Evolutionary conservation across 2,329 filamentous ascomycete species (phyloP).

Genomic region (Colletotrichum salicis): DNA sequence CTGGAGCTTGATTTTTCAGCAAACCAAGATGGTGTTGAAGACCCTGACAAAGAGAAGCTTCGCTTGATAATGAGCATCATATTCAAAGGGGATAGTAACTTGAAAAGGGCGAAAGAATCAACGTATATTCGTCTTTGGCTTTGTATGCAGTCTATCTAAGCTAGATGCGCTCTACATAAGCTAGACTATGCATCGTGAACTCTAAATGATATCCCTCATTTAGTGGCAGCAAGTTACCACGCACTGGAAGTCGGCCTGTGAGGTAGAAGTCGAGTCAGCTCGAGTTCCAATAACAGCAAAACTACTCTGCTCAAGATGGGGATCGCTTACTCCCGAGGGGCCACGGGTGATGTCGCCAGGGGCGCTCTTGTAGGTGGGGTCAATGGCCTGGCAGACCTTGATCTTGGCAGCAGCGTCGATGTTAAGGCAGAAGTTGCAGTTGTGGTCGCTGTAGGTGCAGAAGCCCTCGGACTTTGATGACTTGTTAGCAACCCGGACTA

Average conservation of each 20-base stretch:
- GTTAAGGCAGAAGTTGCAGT: conserved; percentile 20
- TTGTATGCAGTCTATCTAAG: not conserved
- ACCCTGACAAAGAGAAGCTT: not conserved
- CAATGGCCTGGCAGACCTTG: conserved; percentile 7
- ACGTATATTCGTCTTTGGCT: not conserved
- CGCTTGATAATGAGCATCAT: not conserved
- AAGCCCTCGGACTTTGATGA: conserved; percentile 6
- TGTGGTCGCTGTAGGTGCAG: conserved; percentile 16
- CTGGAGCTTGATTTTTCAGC: not conserved
- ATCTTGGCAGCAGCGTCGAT: not conserved
- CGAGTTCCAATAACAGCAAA: not conserved
- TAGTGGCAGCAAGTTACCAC: conserved; percentile 20
- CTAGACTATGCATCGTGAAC: not conserved
- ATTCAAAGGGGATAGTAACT: not conserved
- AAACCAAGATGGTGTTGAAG: not conserved
- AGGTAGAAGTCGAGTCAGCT: not conserved
- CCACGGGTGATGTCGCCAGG: not conserved
- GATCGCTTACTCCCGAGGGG: not conserved
- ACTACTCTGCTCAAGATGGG: not conserved
- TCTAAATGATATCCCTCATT: not conserved
- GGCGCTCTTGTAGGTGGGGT: conserved; percentile 12
- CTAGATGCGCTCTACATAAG: not conserved
- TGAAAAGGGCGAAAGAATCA: not conserved
- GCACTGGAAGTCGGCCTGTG: conserved; percentile 17
- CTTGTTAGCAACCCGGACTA: not conserved